A percentile compares a stretch with the other conserved stretches of the same genome.
Evolutionary conservation across 495 filamentous ascomycete species (phyloP).

Genomic region (Amorphotheca resinae): DNA sequence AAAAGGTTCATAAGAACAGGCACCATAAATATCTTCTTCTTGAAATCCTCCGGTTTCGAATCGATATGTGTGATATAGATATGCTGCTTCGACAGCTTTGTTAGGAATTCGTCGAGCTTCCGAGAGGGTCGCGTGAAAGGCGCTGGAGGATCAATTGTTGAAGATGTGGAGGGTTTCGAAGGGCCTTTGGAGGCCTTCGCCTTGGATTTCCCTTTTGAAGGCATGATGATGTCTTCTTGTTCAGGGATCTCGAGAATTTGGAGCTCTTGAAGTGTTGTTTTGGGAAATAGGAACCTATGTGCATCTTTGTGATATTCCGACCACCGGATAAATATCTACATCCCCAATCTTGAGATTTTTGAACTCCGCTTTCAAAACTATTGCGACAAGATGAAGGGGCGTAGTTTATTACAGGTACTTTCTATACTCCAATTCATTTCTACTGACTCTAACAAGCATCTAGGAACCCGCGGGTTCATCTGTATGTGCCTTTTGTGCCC

Average conservation of each 20-base stretch:
- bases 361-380: conserved; percentile 3
- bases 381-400: conserved; percentile 15
- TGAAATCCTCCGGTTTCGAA: conserved; percentile 45
- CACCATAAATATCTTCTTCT: conserved; percentile 63
- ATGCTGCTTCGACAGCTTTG: conserved; percentile 44
- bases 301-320: conserved; percentile 2
- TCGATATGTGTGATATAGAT: conserved; percentile 78
- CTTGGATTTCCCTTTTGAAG: conserved; percentile 13
- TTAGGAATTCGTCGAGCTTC: conserved; percentile 46
- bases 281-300: no score
- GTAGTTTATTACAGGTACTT: conserved; percentile 16
- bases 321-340: conserved; percentile 2
- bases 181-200: conserved; percentile 7
- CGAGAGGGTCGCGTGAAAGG: conserved; percentile 53
- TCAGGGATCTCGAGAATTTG: no score
- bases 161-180: neutral
- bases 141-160: conserved; percentile 25
- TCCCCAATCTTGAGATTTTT: neutral
- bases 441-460: neutral
- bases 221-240: conserved; percentile 13
- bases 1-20: conserved; percentile 56
- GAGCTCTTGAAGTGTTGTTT: no score
- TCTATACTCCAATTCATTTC: neutral
- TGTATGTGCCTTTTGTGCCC: conserved; percentile 21
- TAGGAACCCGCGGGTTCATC: conserved; percentile 18